Conservation (phyloP, 257 asterid genomes). For the Echites panduratus region DNA sequence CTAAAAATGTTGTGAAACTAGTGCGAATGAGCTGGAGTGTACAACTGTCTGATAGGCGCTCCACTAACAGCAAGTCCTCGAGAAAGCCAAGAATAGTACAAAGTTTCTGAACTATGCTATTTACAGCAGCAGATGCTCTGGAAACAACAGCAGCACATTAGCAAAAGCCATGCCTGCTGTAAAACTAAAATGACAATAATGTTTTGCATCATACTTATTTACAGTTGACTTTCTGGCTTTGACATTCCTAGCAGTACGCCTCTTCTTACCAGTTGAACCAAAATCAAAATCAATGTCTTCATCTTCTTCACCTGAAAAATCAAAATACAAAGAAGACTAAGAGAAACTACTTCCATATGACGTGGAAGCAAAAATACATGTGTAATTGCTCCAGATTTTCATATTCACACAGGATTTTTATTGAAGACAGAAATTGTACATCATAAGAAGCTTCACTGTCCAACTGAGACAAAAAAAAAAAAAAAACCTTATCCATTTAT, state of each 20-base stretch:
- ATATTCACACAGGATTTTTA: background rate
- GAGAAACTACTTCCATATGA: background rate
- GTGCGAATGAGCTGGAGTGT: slow-evolving; percentile 88
- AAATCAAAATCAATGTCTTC: slow-evolving; percentile 56
- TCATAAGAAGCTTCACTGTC: background rate
- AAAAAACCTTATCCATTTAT: background rate
- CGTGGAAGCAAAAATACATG: background rate
- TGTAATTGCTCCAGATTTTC: background rate
- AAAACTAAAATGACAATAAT: background rate
- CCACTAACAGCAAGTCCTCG: slow-evolving; percentile 71
- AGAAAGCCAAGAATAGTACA: slow-evolving; percentile 85
- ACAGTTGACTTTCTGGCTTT: slow-evolving; percentile 59
- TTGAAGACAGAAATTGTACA: background rate
- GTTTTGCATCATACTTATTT: slow-evolving; percentile 40
- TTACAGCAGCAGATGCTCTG: slow-evolving; percentile 70
- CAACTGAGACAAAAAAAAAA: background rate
- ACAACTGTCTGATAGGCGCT: slow-evolving; percentile 94
- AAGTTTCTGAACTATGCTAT: slow-evolving; percentile 80
- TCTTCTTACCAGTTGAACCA: slow-evolving; percentile 78
- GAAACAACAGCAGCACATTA: slow-evolving; percentile 7
- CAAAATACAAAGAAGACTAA: slow-evolving; percentile 2
- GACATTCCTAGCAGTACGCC: slow-evolving; percentile 57
- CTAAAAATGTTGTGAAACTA: slow-evolving; percentile 78
- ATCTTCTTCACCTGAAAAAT: slow-evolving; percentile 61
- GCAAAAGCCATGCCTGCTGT: background rate